Evolutionary conservation across 2,329 filamentous ascomycete genomes (phyloP).

Genomic region (Curvularia lunata): DNA sequence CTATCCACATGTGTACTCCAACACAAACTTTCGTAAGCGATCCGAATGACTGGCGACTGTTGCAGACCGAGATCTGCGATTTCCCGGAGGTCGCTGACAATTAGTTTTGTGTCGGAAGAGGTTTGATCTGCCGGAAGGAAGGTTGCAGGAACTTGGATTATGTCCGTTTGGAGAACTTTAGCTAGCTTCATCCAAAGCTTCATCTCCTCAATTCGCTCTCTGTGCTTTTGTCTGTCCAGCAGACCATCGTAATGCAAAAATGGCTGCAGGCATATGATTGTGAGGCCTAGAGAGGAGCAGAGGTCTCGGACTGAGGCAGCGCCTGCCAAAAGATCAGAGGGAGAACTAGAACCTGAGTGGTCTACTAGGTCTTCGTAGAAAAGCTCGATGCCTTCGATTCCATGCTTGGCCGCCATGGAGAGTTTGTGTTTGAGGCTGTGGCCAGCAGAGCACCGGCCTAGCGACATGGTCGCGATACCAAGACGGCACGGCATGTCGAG

Average conservation of each 20-base stretch:
- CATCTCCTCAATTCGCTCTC: constrained; percentile 66
- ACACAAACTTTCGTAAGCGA: constrained; percentile 75
- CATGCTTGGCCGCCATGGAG: constrained; percentile 68
- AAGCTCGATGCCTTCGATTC: constrained; percentile 74
- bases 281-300: constrained; percentile 62
- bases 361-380: constrained; percentile 78
- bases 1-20: constrained; percentile 74
- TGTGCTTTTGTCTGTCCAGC: constrained; percentile 65
- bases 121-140: constrained; percentile 65
- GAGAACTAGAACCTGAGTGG: constrained; percentile 57
- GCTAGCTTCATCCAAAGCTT: constrained; percentile 73
- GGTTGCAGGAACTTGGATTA: constrained; percentile 76
- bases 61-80: constrained; percentile 71
- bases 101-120: constrained; percentile 60
- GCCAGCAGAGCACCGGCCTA: constrained; percentile 71
- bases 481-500: constrained; percentile 60
- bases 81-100: constrained; percentile 67
- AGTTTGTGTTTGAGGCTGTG: constrained; percentile 73
- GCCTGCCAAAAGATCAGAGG: constrained; percentile 61
- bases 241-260: constrained; percentile 81
- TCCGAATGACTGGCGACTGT: constrained; percentile 64
- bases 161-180: constrained; percentile 68
- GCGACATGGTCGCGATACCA: constrained; percentile 77
- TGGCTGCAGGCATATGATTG: constrained; percentile 73
- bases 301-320: constrained; percentile 64